Percentiles rank a stretch among this genome's conserved stretches.
These are phyloP conservation scores for Endoconidiophora polonica DNA, from an alignment of 2,329 filamentous ascomycete genomes.

Conservation along the genomic window DNA sequence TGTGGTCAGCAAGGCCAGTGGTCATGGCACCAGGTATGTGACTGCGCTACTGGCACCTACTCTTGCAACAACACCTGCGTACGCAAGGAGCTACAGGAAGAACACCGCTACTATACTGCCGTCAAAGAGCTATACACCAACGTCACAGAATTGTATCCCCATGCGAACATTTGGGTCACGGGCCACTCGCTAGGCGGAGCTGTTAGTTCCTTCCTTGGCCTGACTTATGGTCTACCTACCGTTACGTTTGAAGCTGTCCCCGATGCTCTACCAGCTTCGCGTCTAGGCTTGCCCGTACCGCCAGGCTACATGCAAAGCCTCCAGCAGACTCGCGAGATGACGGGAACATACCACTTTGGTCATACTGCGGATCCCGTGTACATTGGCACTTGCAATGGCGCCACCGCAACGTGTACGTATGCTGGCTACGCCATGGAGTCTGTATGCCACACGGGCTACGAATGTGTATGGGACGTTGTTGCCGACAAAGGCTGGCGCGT, in stretches of 20 bases:
- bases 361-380: constrained; percentile 93
- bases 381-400: constrained; percentile 83
- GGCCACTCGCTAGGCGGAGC: constrained; percentile 88
- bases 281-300: constrained; percentile 71
- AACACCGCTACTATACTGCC: constrained; percentile 83
- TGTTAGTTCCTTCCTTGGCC: constrained; percentile 69
- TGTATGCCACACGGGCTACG: constrained; percentile 73
- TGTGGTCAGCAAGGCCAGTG: constrained; percentile 85
- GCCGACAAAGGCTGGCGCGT: constrained; percentile 83
- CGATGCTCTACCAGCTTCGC: constrained; percentile 70
- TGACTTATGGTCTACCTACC: constrained; percentile 82
- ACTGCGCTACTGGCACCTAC: constrained; percentile 76
- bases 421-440: constrained; percentile 89
- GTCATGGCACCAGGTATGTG: constrained; percentile 82
- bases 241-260: constrained; percentile 88
- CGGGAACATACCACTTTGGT: constrained; percentile 77
- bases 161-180: constrained; percentile 71
- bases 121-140: constrained; percentile 83
- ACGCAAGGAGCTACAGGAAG: constrained; percentile 52
- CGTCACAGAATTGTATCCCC: constrained; percentile 73
- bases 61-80: constrained; percentile 89
- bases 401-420: constrained; percentile 74
- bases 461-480: constrained; percentile 88
- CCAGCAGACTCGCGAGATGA: constrained; percentile 54
- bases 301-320: constrained; percentile 57